Evolutionary conservation across 768 basidiomycete genomes (phyloP), one percentile per base, ranked within the genome.

Genomic region (Antrodiella citrinella): DNA sequence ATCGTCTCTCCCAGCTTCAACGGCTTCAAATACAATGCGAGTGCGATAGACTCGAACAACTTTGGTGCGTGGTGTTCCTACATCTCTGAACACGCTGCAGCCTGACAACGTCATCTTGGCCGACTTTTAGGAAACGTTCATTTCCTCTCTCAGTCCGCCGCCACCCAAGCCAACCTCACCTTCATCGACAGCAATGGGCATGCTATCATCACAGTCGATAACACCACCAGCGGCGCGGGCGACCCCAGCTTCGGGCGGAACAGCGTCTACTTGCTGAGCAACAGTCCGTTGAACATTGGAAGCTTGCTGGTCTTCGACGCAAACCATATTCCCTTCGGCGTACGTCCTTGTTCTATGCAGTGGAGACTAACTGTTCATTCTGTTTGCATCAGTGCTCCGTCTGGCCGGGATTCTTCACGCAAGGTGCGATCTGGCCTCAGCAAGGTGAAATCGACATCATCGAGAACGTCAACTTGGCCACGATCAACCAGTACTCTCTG

Each of bases 181-280:
- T 86, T 75, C 57, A 64, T 85, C 54, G 81, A 84, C 52, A 54
- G 56, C 40, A 70, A 72, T 0, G 80, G 83, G 5, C 78, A 83
- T 47, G 82, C 80, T 3, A 73, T 92, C 53, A 71, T 91, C 51
- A 81, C 74, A 59, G 86, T 91, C 13, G 87, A 91, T 69, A 87
- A 88, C 60, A 66, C 68, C 3, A 78, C 30, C 7, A 35, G 15
- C 30, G 30, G 30, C 7, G 30, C 30, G 30, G 30, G 30, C 7
- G 30, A 35, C 30, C 30, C 30, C 7, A 15, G 77, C 10, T 71
- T 72, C 40, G 77, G 87, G 3, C 65, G 69, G n/a, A 69, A 65
- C 45, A 73, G 74, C 50, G 57, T 77, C 18, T 69, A 74, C 10
- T 69, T 75, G 50, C 70, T 71, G 9, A 67, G 69, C 3, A 61